phyloP scores from a whole-genome alignment of 2,329 filamentous ascomycete species.

The Claviceps spartinae region DNA sequence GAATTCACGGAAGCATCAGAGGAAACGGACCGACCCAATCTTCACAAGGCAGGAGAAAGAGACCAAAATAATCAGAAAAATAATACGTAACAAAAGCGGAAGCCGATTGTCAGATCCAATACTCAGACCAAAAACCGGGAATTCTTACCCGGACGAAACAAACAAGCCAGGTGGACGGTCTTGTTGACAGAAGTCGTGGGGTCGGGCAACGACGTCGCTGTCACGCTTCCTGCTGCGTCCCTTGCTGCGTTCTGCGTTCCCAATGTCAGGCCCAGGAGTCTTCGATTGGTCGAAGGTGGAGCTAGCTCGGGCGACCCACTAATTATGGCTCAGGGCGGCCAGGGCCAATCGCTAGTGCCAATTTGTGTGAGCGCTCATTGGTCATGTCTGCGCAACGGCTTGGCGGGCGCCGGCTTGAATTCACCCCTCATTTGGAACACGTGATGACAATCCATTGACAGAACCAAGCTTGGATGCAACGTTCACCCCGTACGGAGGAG shows the following conservation, averaged over 20 bases:
- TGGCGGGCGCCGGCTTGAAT: not conserved
- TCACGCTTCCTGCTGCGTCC: not conserved
- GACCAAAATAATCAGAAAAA: not conserved
- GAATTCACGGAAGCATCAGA: not conserved
- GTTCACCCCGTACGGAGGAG: no score
- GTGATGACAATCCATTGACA: not conserved
- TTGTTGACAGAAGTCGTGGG: slow-evolving; percentile 1
- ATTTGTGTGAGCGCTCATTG: not conserved
- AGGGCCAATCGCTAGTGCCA: not conserved
- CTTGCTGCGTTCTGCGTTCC: not conserved
- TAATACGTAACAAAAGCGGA: not conserved
- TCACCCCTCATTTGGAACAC: not conserved
- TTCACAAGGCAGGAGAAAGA: not conserved
- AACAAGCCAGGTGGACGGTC: slow-evolving; percentile 1
- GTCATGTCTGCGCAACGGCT: not conserved
- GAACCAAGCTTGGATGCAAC: no score
- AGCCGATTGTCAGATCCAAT: not conserved
- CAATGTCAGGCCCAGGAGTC: not conserved
- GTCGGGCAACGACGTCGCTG: not conserved
- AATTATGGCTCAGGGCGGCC: not conserved
- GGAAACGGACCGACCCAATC: not conserved
- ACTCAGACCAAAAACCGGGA: not conserved
- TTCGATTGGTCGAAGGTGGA: not conserved
- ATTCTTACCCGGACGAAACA: slow-evolving; percentile 2
- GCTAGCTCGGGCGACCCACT: not conserved